phyloP scores from a whole-genome alignment of 169 alveolate genomes.

The Eimeria tenella region DNA sequence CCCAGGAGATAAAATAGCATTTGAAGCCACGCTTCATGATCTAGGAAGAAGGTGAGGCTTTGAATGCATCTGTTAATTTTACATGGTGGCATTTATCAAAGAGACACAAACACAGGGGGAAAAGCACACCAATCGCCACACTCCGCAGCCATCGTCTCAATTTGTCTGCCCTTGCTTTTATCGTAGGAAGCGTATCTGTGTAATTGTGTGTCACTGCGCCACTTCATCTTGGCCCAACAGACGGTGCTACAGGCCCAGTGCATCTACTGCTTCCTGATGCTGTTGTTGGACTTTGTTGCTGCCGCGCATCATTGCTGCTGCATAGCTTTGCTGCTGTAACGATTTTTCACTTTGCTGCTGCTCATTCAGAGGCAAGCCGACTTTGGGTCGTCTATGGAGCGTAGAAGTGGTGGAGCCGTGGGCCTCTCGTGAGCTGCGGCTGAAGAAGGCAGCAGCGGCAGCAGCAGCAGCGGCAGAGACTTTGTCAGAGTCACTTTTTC shows the following conservation, averaged over 20 bases:
- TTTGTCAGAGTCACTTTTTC: neutral
- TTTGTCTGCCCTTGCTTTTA: too few relatives aligned
- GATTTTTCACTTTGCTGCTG: neutral
- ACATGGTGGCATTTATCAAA: neutral
- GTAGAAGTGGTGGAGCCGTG: slow-evolving; percentile 59
- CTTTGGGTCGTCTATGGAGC: slow-evolving; percentile 73
- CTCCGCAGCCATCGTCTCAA: too few relatives aligned
- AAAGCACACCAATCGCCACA: too few relatives aligned
- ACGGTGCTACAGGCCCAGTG: neutral
- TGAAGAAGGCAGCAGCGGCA: slow-evolving; percentile 53
- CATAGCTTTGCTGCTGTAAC: neutral
- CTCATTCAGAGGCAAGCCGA: slow-evolving; percentile 71
- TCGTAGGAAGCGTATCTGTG: neutral
- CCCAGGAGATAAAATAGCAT: slow-evolving; percentile 64
- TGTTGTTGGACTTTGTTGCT: neutral
- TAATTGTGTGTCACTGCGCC: neutral
- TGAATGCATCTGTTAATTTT: neutral
- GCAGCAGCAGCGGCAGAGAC: slow-evolving; percentile 6
- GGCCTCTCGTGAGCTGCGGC: slow-evolving; percentile 48
- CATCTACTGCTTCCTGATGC: neutral
- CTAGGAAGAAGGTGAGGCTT: neutral
- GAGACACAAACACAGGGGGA: too few relatives aligned
- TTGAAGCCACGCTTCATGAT: slow-evolving; percentile 60
- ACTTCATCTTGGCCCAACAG: neutral
- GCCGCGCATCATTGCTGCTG: slow-evolving; percentile 10